Evolutionary conservation across 768 basidiomycete genomes (phyloP).

Genomic region (Kwoniella dendrophila): DNA sequence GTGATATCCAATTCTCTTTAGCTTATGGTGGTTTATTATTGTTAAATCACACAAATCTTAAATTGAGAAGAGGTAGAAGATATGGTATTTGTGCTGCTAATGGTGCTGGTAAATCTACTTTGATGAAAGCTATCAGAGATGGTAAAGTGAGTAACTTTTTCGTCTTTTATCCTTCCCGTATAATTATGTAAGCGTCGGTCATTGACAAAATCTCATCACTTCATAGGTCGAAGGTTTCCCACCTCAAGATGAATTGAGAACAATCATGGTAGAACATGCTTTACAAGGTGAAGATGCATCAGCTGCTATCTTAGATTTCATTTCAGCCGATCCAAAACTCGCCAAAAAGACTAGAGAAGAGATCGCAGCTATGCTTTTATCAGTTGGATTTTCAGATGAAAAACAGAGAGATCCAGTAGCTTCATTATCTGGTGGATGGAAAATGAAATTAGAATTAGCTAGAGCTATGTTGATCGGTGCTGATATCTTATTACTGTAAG

Average conservation of each 20-base stretch:
- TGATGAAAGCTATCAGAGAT: conserved; percentile 92
- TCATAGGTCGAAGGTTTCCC: conserved; percentile 80
- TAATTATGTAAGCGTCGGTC: neutral
- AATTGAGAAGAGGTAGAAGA: conserved; percentile 82
- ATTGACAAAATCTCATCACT: conserved; percentile 1
- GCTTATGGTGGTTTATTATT: conserved; percentile 93
- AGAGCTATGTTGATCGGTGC: conserved; percentile 95
- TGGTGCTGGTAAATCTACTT: conserved; percentile 91
- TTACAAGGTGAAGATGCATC: conserved; percentile 90
- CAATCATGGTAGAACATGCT: conserved; percentile 96
- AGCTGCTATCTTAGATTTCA: conserved; percentile 80
- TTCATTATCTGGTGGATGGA: conserved; percentile 95
- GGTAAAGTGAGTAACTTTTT: conserved; percentile 64
- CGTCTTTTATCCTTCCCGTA: conserved; percentile 44
- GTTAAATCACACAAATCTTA: conserved; percentile 88
- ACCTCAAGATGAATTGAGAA: conserved; percentile 77
- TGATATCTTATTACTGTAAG: conserved; percentile 58
- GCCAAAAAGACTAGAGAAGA: conserved; percentile 66
- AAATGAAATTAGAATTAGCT: conserved; percentile 97
- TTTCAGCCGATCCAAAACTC: conserved; percentile 77
- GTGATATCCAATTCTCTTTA: conserved; percentile 90
- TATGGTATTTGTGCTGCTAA: conserved; percentile 97
- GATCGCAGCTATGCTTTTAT: conserved; percentile 75
- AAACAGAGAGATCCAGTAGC: conserved; percentile 83
- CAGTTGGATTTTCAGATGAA: conserved; percentile 87